Conservation (phyloP, 306 rosid genomes). For the Pyrus bretschneideri region DNA sequence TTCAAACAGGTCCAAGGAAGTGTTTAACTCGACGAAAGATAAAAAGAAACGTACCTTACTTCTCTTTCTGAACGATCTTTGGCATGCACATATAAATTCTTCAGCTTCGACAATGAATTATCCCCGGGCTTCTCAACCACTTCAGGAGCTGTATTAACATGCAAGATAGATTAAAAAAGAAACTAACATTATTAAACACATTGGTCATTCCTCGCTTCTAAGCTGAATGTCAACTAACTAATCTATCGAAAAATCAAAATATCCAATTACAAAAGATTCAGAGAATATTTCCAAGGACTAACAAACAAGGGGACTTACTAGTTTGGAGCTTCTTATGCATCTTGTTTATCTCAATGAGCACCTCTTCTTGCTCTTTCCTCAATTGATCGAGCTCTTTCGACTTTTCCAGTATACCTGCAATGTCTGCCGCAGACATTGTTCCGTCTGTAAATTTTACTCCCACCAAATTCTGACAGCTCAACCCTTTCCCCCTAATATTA, state of each 20-base stretch:
- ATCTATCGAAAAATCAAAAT: background rate
- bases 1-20: background rate
- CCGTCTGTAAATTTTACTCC: background rate
- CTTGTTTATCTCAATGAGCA: conserved; percentile 79
- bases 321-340: conserved; percentile 87
- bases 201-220: background rate
- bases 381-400: conserved; percentile 88
- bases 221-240: background rate
- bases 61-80: conserved; percentile 79
- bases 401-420: conserved; percentile 57
- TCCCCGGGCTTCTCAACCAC: conserved; percentile 97
- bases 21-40: conserved; percentile 14
- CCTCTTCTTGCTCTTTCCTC: conserved; percentile 69
- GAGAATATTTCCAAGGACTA: background rate
- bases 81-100: conserved; percentile 60
- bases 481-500: conserved; percentile 4
- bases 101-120: conserved; percentile 62
- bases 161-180: background rate
- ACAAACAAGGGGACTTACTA: conserved; percentile 27
- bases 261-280: background rate
- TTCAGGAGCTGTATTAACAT: conserved; percentile 65
- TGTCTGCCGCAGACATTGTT: conserved; percentile 73
- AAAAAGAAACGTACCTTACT: conserved; percentile 44
- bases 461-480: background rate
- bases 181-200: background rate